phyloP scores from a whole-genome alignment of 1,284 basidiomycete species.

The Schizophyllum amplum region DNA sequence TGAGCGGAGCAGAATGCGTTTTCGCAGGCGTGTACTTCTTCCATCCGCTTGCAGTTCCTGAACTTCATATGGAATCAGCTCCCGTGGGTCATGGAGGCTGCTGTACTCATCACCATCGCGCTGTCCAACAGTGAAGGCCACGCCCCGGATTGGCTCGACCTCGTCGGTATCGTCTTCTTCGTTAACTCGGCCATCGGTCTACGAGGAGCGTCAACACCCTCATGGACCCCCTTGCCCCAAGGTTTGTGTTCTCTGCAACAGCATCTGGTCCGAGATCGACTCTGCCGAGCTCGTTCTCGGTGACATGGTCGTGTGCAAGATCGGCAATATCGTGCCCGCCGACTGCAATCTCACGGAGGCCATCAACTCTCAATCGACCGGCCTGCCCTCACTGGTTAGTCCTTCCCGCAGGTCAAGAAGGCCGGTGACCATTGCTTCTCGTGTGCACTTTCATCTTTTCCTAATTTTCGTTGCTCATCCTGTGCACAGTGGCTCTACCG shows the following conservation, averaged over 20 bases:
- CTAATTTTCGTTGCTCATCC: slow-evolving; percentile 8
- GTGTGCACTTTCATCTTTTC: slow-evolving; percentile 38
- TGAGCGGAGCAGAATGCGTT: slow-evolving; percentile 84
- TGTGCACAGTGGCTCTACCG: slow-evolving; percentile 74
- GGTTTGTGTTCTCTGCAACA: slow-evolving; percentile 84
- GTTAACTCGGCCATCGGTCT: slow-evolving; percentile 97
- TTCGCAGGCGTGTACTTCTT: slow-evolving; percentile 53
- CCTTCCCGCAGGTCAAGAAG: slow-evolving; percentile 87
- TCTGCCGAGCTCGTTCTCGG: slow-evolving; percentile 85
- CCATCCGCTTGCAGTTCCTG: slow-evolving; percentile 58
- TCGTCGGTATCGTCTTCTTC: slow-evolving; percentile 91
- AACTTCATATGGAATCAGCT: slow-evolving; percentile 99
- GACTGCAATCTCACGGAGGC: slow-evolving; percentile 94
- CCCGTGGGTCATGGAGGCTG: slow-evolving; percentile 99
- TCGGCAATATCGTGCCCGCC: slow-evolving; percentile 94
- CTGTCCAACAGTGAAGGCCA: slow-evolving; percentile 86
- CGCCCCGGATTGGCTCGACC: slow-evolving; percentile 95
- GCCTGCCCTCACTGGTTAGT: slow-evolving; percentile 94
- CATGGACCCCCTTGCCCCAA: slow-evolving; percentile 99
- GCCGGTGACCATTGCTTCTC: slow-evolving; percentile 93
- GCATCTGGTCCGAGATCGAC: slow-evolving; percentile 83
- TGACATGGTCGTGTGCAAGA: slow-evolving; percentile 94
- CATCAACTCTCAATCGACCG: slow-evolving; percentile 95
- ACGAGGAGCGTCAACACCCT: slow-evolving; percentile 98
- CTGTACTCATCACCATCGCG: slow-evolving; percentile 92